Evolutionary conservation across 2,329 filamentous ascomycete genomes (phyloP).

Genomic region (Sporothrix inflata): DNA sequence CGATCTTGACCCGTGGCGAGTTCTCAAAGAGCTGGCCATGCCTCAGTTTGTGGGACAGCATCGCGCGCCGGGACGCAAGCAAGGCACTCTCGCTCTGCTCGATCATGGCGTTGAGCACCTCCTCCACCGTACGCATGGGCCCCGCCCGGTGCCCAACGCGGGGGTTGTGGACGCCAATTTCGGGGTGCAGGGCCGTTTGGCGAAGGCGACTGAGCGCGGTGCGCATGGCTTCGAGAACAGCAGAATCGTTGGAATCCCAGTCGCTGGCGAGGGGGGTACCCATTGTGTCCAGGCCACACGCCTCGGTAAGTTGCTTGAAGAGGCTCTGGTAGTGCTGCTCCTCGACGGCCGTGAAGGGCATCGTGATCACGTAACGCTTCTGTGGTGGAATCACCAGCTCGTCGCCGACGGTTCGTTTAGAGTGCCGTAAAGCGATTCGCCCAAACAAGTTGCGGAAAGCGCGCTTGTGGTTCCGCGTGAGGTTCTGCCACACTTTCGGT

Average conservation of each 20-base stretch:
- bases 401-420: slow-evolving; percentile 76
- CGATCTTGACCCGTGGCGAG: slow-evolving; percentile 66
- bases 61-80: slow-evolving; percentile 68
- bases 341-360: slow-evolving; percentile 88
- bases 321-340: slow-evolving; percentile 83
- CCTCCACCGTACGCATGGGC: slow-evolving; percentile 77
- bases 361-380: slow-evolving; percentile 81
- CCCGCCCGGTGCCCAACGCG: slow-evolving; percentile 65
- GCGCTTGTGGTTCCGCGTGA: slow-evolving; percentile 63
- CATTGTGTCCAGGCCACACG: slow-evolving; percentile 65
- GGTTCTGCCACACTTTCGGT: slow-evolving; percentile 66
- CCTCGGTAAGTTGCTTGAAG: slow-evolving; percentile 74
- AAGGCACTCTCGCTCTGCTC: slow-evolving; percentile 75
- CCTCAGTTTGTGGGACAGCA: slow-evolving; percentile 65
- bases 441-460: slow-evolving; percentile 72
- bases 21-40: slow-evolving; percentile 81
- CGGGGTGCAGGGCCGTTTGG: slow-evolving; percentile 67
- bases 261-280: slow-evolving; percentile 64
- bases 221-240: slow-evolving; percentile 71
- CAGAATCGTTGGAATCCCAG: slow-evolving; percentile 66
- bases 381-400: slow-evolving; percentile 82
- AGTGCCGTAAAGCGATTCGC: slow-evolving; percentile 78
- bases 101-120: slow-evolving; percentile 90
- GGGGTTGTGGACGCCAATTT: slow-evolving; percentile 71
- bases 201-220: slow-evolving; percentile 67